These are phyloP conservation scores for Calamus simplicifolius DNA, from an alignment of 176 grass and related monocot genomes.

Conservation along the genomic window DNA sequence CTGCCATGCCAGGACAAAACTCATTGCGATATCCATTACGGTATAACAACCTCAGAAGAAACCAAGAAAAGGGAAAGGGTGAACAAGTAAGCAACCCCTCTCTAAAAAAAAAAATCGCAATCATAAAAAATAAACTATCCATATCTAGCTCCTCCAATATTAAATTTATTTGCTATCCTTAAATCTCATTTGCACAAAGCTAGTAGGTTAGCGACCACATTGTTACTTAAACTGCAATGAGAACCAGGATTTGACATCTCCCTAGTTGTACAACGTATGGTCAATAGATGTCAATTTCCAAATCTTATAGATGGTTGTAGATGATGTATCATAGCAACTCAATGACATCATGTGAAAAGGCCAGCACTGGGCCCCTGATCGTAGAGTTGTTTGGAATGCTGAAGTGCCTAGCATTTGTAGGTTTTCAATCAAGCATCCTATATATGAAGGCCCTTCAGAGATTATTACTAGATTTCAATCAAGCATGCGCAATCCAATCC, in stretches of 20 bases:
- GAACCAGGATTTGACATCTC: background rate
- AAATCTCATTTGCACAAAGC: background rate
- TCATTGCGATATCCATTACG: background rate
- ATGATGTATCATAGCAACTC: background rate
- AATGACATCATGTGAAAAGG: background rate
- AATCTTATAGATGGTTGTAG: background rate
- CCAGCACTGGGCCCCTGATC: background rate
- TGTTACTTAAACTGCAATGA: background rate
- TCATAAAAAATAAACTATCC: background rate
- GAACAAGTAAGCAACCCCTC: background rate
- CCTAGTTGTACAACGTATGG: too few species aligned
- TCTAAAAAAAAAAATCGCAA: background rate
- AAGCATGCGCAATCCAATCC: too few species aligned
- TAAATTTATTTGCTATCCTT: background rate
- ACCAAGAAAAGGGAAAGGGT: background rate
- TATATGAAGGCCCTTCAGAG: too few species aligned
- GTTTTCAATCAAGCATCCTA: too few species aligned
- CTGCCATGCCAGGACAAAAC: background rate
- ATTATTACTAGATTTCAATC: too few species aligned
- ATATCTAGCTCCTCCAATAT: too few species aligned
- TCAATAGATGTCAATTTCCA: background rate
- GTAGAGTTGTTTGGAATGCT: too few species aligned
- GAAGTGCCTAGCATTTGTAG: too few species aligned
- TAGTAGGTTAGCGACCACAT: background rate
- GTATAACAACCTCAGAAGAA: slow-evolving; percentile 6